Conservation (phyloP, 306 rosid species). For the Cicer judaicum region DNA sequence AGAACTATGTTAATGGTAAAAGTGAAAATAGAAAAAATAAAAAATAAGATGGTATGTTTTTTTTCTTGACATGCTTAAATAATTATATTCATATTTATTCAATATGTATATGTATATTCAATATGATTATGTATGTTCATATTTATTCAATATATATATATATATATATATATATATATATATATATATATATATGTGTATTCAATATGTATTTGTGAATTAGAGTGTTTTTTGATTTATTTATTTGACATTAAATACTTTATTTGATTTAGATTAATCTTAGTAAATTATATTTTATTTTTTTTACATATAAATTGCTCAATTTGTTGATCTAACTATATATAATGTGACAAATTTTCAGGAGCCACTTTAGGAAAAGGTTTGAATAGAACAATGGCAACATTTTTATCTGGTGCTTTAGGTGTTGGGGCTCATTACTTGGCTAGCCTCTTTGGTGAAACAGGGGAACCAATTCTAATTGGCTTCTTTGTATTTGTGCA, state of each 20-base stretch:
- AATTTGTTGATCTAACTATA: constrained; percentile 10
- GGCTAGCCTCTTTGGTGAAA: constrained; percentile 70
- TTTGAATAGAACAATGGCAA: constrained; percentile 81
- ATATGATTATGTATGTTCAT: too few species aligned
- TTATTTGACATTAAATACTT: background rate
- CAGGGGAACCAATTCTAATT: constrained; percentile 75
- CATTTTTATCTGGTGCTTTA: constrained; percentile 76
- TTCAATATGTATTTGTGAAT: too few species aligned
- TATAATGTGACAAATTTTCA: constrained; percentile 39
- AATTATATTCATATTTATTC: too few species aligned
- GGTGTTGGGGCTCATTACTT: constrained; percentile 89
- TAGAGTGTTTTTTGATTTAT: background rate
- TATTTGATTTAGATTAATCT: background rate
- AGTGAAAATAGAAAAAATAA: too few species aligned
- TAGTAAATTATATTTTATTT: background rate
- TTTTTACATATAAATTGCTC: background rate
- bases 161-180: too few species aligned
- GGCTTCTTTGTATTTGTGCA: constrained; percentile 74
- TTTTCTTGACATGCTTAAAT: too few species aligned
- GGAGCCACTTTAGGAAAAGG: constrained; percentile 94
- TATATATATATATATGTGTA: too few species aligned
- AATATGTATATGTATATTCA: too few species aligned
- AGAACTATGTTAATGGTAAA: too few species aligned
- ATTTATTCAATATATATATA: too few species aligned
- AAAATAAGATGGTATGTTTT: too few species aligned